Base-by-base conservation (phyloP, 306 rosid species). In the Prunus persica region DNA sequence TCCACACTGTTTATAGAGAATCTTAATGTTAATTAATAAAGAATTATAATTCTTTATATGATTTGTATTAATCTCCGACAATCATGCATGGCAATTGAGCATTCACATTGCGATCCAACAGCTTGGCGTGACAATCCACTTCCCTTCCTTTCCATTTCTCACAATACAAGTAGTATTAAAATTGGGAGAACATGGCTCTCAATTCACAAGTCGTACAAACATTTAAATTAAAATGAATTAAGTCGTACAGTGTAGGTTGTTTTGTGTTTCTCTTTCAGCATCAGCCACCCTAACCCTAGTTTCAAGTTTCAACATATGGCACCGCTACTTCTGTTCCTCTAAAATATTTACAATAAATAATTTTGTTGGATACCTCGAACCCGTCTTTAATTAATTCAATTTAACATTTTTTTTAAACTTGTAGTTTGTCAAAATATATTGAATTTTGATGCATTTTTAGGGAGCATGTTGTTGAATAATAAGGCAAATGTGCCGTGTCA, bases 71-170 rank as follows among this genome's bases (percentile, higher is more conserved):
- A 73, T 30, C 70, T 69, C 84, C 89, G 89, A 81, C 87, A 83
- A 86, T 84, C 89, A 89, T 87, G 89, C 89, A 87, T 83, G 89
- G 81, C 83, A 58, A 58, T 58, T 22, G 12, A 83, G 85, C 91
- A 89, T 85, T 85, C 89, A 81, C 86, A 80, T 28, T 9, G 61
- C 83, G 76, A 71, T 69, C 43, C 52, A 76, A 83, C 91, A 87
- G 89, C 91, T 82, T 67, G 93, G 86, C 80, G 65, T 84, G 81
- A 81, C 86, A 60, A 76, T 64, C 67, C 13, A n/a, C 77, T 79
- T 80, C 62, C 22, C 66, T 72, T 49, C 10, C 62, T 47, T 28
- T 8, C 2, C 41, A 6, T 6, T 34, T 34, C 1, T 34, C 41
- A 34, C 8, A 34, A 34, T 34, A 5, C 41, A 34, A 46, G 11